Conservation (phyloP, 169 alveolate species). For the Miamiensis avidus region DNA sequence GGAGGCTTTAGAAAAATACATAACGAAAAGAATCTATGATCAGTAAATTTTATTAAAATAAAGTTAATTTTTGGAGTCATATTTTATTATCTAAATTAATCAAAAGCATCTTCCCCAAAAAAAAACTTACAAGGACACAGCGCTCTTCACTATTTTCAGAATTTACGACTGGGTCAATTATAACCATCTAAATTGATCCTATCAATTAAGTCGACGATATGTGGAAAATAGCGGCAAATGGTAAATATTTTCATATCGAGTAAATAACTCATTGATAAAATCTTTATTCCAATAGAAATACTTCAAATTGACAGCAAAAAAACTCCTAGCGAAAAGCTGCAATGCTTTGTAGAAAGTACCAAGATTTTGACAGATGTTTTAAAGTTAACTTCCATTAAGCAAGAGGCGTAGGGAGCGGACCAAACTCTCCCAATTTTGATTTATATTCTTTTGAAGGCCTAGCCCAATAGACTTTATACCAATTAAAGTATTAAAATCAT, state of each 20-base stretch:
- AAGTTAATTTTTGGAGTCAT: too few species aligned
- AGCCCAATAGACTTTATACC: conserved; percentile 28
- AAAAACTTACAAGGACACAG: conserved; percentile 40
- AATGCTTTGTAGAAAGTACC: conserved; percentile 22
- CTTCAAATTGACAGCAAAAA: conserved; percentile 22
- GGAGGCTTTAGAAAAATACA: conserved; percentile 19
- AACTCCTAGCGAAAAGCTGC: conserved; percentile 27
- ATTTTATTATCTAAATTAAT: not conserved
- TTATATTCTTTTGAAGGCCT: conserved; percentile 35
- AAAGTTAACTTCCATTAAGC: conserved; percentile 25
- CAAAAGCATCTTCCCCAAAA: conserved; percentile 32
- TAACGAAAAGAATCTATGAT: conserved; percentile 31
- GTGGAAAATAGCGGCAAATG: conserved; percentile 37
- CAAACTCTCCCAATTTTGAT: conserved; percentile 28
- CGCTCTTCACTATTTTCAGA: conserved; percentile 27
- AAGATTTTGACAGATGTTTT: conserved; percentile 34
- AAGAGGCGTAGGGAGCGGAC: conserved; percentile 39
- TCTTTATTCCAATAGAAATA: conserved; percentile 22
- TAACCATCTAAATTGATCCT: conserved; percentile 30
- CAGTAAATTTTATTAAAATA: conserved; percentile 6
- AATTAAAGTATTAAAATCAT: conserved; percentile 1
- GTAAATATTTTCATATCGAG: too few species aligned
- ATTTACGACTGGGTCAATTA: conserved; percentile 34
- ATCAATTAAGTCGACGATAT: conserved; percentile 44
- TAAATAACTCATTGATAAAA: too few species aligned